These are phyloP conservation scores for Mucor mucedo DNA, from an alignment of 371 early-diverging fungal genomes.

Conservation along the genomic window DNA sequence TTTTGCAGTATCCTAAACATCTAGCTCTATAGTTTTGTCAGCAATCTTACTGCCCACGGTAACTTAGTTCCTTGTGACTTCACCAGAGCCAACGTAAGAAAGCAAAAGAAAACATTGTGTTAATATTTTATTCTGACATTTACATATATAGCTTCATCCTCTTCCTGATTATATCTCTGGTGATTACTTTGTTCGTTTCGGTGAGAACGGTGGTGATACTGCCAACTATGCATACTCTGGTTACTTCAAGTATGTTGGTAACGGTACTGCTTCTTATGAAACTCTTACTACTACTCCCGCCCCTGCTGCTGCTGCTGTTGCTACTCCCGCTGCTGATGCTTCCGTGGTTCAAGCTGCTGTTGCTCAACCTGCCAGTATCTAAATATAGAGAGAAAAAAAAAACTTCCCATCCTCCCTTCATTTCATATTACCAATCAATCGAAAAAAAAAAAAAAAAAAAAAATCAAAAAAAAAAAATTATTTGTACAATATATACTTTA, in stretches of 20 bases:
- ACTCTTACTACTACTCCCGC: background rate
- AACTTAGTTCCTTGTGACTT: slow-evolving; percentile 30
- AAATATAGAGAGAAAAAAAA: background rate
- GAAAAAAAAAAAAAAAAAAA: no score
- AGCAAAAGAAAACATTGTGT: background rate
- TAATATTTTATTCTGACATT: background rate
- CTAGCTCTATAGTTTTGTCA: slow-evolving; percentile 15
- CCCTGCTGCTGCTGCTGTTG: background rate
- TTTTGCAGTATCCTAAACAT: no score
- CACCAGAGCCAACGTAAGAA: slow-evolving; percentile 25
- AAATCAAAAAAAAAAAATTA: no score
- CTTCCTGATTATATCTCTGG: slow-evolving; percentile 30
- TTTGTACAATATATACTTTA: slow-evolving; percentile 1
- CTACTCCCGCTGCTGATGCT: background rate
- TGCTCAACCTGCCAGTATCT: background rate
- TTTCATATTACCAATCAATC: background rate
- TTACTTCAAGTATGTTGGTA: slow-evolving; percentile 23
- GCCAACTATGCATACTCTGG: slow-evolving; percentile 23
- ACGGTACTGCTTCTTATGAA: slow-evolving; percentile 12
- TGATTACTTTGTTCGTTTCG: slow-evolving; percentile 29
- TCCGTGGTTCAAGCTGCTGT: background rate
- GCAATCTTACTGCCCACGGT: slow-evolving; percentile 28
- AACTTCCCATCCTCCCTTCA: background rate
- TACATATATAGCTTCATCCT: slow-evolving; percentile 19
- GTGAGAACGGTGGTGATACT: slow-evolving; percentile 14